Evolutionary conservation across 495 filamentous ascomycete species (phyloP).

Genomic region (Podospora comata): DNA sequence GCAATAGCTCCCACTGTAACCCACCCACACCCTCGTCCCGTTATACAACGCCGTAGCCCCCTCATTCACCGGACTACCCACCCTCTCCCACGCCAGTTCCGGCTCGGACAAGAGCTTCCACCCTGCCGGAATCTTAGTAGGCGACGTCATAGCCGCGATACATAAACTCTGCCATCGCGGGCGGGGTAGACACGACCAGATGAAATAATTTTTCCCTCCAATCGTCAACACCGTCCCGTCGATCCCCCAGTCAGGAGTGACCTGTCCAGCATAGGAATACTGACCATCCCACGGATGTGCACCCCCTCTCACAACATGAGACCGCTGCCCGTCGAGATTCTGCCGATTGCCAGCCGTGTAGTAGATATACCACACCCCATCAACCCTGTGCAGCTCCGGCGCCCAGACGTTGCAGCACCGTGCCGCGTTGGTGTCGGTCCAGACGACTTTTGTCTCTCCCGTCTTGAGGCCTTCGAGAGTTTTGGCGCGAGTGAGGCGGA

Average conservation of each 20-base stretch:
- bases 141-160: conserved; percentile 38
- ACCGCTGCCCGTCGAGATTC: conserved; percentile 35
- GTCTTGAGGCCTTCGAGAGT: conserved; percentile 51
- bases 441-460: conserved; percentile 44
- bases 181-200: conserved; percentile 47
- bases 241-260: conserved; percentile 46
- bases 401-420: conserved; percentile 56
- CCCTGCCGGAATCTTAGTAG: conserved; percentile 26
- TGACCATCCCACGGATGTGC: conserved; percentile 39
- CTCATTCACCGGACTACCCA: conserved; percentile 50
- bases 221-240: conserved; percentile 45
- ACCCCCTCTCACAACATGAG: conserved; percentile 43
- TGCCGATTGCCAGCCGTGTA: conserved; percentile 26
- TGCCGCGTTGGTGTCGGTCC: conserved; percentile 34
- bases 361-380: conserved; percentile 44
- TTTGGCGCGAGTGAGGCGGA: conserved; percentile 45
- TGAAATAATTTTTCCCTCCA: conserved; percentile 38
- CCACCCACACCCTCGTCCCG: conserved; percentile 43
- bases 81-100: conserved; percentile 43
- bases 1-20: conserved; percentile 50
- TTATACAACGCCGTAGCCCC: conserved; percentile 49
- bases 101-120: conserved; percentile 43
- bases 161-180: conserved; percentile 45
- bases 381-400: conserved; percentile 49
- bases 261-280: conserved; percentile 37